These are phyloP conservation scores for Coniochaeta pulveracea DNA, from an alignment of 2,329 filamentous ascomycete genomes.

Conservation along the genomic window DNA sequence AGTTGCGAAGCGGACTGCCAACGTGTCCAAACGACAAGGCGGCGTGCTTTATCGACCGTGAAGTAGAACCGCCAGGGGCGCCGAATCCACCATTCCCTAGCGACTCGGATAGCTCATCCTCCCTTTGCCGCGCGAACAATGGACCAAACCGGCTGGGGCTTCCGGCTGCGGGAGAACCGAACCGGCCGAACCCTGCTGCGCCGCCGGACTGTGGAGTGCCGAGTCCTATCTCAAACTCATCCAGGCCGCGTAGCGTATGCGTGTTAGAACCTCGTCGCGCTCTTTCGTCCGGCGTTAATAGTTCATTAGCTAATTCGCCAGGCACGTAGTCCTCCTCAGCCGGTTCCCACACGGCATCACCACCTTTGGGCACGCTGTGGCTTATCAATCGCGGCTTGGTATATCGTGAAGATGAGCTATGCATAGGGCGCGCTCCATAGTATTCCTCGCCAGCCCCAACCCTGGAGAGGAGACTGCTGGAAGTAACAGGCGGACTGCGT, in stretches of 20 bases:
- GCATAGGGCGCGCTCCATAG: conserved; percentile 61
- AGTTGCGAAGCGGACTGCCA: conserved; percentile 53
- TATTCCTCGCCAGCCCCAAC: conserved; percentile 42
- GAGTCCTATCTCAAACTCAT: conserved; percentile 10
- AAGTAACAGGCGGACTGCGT: conserved; percentile 25
- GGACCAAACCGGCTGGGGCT: conserved; percentile 52
- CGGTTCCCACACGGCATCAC: conserved; percentile 47
- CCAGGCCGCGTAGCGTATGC: conserved; percentile 24
- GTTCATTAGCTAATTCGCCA: conserved; percentile 49
- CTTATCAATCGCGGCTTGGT: conserved; percentile 57
- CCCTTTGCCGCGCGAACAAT: conserved; percentile 47
- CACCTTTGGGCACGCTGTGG: conserved; percentile 53
- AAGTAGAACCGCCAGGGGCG: conserved; percentile 9
- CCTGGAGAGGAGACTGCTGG: no score
- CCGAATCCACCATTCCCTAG: conserved; percentile 15
- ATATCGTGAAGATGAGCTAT: conserved; percentile 47
- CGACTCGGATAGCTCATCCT: conserved; percentile 38
- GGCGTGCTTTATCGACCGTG: conserved; percentile 25
- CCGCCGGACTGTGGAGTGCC: background rate
- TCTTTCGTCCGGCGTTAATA: conserved; percentile 57
- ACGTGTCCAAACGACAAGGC: conserved; percentile 55
- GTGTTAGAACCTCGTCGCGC: conserved; percentile 45
- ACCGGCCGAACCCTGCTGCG: conserved; percentile 39
- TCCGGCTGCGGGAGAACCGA: conserved; percentile 45
- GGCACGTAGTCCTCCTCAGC: conserved; percentile 82